Evolutionary conservation across 129 eudicot species (phyloP).

Genomic region (Pittosporum tobira): DNA sequence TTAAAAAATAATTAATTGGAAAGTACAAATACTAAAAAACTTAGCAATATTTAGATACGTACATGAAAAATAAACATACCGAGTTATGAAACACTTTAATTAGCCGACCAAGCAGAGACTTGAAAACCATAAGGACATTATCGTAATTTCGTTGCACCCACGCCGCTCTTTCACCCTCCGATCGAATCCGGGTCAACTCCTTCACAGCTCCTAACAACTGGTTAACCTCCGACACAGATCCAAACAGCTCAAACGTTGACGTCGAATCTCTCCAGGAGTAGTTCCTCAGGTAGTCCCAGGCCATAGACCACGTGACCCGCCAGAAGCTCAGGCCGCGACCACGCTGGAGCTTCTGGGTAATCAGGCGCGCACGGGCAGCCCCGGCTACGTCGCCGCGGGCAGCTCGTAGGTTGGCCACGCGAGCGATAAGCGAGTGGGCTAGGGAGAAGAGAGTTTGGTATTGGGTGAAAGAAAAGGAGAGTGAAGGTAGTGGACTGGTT

Average conservation of each 20-base stretch:
- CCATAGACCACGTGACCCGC: conserved; percentile 36
- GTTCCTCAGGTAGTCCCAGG: conserved; percentile 62
- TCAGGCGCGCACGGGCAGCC: conserved; percentile 39
- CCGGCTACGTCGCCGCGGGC: conserved; percentile 65
- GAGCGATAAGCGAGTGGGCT: conserved; percentile 55
- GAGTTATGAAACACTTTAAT: conserved; percentile 39
- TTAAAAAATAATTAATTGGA: too few species aligned
- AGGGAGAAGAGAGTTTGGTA: conserved; percentile 54
- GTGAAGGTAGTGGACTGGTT: conserved; percentile 17
- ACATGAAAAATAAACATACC: conserved; percentile 21
- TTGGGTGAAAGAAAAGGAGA: conserved; percentile 30
- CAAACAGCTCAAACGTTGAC: conserved; percentile 27
- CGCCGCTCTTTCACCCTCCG: conserved; percentile 35
- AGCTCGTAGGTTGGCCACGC: conserved; percentile 76
- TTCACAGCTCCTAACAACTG: conserved; percentile 34
- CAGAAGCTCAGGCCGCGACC: conserved; percentile 46
- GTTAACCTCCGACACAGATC: conserved; percentile 39
- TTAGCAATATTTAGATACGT: too few species aligned
- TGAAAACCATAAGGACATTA: conserved; percentile 25
- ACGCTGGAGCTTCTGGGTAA: conserved; percentile 44
- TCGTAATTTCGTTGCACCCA: conserved; percentile 55
- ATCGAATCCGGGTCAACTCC: conserved; percentile 44
- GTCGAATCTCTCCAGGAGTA: conserved; percentile 54
- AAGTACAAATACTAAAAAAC: background rate
- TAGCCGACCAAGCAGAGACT: conserved; percentile 42